These are phyloP conservation scores for Russula sp. DNA, from an alignment of 768 basidiomycete genomes.

Conservation along the genomic window DNA sequence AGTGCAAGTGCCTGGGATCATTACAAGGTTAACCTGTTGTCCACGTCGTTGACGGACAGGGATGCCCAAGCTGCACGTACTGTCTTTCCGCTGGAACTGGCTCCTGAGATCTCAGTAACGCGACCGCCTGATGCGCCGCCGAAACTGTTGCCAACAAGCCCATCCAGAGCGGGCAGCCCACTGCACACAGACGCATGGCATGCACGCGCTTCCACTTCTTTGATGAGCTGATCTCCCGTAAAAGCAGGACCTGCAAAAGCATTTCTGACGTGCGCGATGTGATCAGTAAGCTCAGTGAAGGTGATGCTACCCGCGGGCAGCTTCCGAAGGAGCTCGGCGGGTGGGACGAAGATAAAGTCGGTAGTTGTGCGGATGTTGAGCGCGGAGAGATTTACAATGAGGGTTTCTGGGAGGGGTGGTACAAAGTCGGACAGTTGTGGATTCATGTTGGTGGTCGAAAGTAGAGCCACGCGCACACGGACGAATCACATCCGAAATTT, in stretches of 20 bases:
- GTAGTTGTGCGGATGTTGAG: conserved; percentile 14
- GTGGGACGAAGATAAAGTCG: conserved; percentile 15
- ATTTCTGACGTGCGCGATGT: conserved; percentile 13
- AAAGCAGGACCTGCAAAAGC: conserved; percentile 3
- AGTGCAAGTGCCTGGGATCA: conserved; percentile 48
- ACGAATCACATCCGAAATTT: neutral
- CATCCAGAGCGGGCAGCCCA: conserved; percentile 46
- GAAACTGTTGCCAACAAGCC: conserved; percentile 40
- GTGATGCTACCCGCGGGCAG: conserved; percentile 17
- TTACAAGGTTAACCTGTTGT: neutral
- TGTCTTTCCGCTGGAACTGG: conserved; percentile 58
- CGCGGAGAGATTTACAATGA: conserved; percentile 11
- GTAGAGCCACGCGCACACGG: neutral
- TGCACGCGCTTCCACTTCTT: conserved; percentile 23
- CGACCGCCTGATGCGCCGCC: conserved; percentile 32
- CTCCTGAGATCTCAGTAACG: conserved; percentile 65
- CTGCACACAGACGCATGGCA: conserved; percentile 25
- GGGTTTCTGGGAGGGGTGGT: conserved; percentile 10
- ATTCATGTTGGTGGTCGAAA: conserved; percentile 7
- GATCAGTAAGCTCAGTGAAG: conserved; percentile 9
- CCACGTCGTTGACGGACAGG: neutral
- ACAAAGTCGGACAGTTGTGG: conserved; percentile 7
- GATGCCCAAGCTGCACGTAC: conserved; percentile 34
- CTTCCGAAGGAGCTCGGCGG: conserved; percentile 1
- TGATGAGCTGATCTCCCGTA: conserved; percentile 29